These are phyloP conservation scores for Petunia hybrid DNA, from an alignment of 305 asterid genomes.

Conservation along the genomic window DNA sequence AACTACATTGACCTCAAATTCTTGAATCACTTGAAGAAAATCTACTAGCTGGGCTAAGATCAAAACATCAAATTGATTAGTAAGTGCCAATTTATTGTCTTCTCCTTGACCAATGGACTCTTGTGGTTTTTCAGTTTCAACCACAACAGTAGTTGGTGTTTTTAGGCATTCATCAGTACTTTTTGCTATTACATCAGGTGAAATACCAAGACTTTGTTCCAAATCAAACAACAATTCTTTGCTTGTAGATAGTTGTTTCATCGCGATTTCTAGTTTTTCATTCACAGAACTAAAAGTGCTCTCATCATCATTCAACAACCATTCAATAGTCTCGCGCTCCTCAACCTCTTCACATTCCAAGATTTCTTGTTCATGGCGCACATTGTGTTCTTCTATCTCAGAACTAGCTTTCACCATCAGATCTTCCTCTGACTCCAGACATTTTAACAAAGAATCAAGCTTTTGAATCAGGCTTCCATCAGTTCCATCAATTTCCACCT, in stretches of 20 bases:
- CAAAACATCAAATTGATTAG: slow-evolving; percentile 35
- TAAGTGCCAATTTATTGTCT: slow-evolving; percentile 21
- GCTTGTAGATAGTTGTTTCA: slow-evolving; percentile 58
- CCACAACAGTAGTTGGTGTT: slow-evolving; percentile 16
- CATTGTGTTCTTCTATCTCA: slow-evolving; percentile 54
- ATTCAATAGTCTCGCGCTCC: slow-evolving; percentile 58
- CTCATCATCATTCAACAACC: slow-evolving; percentile 61
- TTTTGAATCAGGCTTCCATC: slow-evolving; percentile 47
- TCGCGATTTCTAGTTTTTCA: slow-evolving; percentile 54
- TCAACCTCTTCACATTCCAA: slow-evolving; percentile 55
- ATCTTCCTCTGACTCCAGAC: slow-evolving; percentile 55
- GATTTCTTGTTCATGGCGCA: slow-evolving; percentile 48
- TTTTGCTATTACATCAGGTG: slow-evolving; percentile 22
- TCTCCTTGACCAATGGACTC: slow-evolving; percentile 31
- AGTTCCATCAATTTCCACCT: slow-evolving; percentile 36
- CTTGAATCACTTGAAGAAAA: slow-evolving; percentile 44
- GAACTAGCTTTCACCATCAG: slow-evolving; percentile 49
- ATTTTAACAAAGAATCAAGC: slow-evolving; percentile 47
- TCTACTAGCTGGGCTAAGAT: slow-evolving; percentile 35
- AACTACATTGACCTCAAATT: slow-evolving; percentile 51
- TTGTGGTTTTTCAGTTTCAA: slow-evolving; percentile 31
- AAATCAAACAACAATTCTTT: slow-evolving; percentile 54
- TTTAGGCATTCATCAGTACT: neutral
- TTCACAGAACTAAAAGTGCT: slow-evolving; percentile 54
- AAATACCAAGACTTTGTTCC: slow-evolving; percentile 47